Evolutionary conservation across 2,329 filamentous ascomycete species (phyloP), one percentile per base, ranked within the genome.

Genomic region (Phialemonium atrogriseum): DNA sequence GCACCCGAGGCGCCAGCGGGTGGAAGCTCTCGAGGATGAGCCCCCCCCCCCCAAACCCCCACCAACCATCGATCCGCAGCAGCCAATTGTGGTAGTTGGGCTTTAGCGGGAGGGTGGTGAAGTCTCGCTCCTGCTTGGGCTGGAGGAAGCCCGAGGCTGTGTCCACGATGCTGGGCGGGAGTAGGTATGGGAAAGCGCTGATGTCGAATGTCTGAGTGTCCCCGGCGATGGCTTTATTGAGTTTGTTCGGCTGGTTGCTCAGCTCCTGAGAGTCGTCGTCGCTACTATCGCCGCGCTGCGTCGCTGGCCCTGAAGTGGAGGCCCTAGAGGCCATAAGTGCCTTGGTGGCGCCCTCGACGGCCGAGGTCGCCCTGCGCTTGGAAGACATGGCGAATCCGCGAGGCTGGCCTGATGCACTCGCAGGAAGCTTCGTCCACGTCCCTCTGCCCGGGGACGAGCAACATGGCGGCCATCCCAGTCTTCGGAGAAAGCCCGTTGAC

Each of bases 11-110:
- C 35, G 89, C 87, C 35, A 91, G 67, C 3, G 88, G 84, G 32
- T 84, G 89, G 62, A 95, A 96, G 47, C 87, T 94, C 66, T 98
- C 89, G 25, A 96, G 68, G 19, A 93, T 91, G 51, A 96, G 91
- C 41, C 81, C 79, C 21, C 84, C 87, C 51, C 83, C 84, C 27
- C 80, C 67, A 3, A 87, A 84, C n/a, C n/a, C n/a, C n/a, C n/a
- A n/a, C n/a, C n/a, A n/a, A n/a, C n/a, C n/a, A 24, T 95, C 87
- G 45, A 98, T 91, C 85, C 87, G 95, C 37, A 96, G 70, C 11
- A 91, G 91, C 11, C 91, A 80, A 50, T 88, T 86, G 41, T 80
- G 76, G 61, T 94, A 87, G 55, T 96, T 88, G 4, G 81, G 76
- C 59, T 95, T 96, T 43, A 95, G 66, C 23, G 75, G 66, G 22